Conservation (phyloP, 768 basidiomycete genomes). For the Boletus huronensis region DNA sequence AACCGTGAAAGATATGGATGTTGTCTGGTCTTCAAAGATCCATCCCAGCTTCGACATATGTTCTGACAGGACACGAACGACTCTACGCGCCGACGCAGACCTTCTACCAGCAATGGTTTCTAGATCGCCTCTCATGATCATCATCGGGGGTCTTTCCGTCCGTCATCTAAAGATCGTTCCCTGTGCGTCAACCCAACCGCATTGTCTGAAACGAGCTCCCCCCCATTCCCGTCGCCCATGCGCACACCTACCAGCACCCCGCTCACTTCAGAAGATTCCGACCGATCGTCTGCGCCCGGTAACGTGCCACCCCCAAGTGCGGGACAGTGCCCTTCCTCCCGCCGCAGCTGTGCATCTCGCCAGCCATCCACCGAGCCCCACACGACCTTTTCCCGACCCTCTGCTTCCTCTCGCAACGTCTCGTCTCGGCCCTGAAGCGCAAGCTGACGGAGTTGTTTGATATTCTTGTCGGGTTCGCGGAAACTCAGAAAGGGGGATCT, state of each 20-base stretch:
- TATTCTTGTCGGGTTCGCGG: constrained; percentile 28
- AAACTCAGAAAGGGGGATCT: constrained; percentile 30
- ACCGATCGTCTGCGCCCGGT: neutral
- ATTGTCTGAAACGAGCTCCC: neutral
- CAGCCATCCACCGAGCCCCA: constrained; percentile 23
- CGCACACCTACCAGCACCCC: neutral
- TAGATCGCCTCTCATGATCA: neutral
- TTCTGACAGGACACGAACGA: too few species aligned
- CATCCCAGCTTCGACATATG: too few species aligned
- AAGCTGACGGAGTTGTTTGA: constrained; percentile 43
- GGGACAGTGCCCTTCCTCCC: neutral
- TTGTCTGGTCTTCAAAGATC: too few species aligned
- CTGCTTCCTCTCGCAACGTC: constrained; percentile 37
- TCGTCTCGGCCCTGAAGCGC: constrained; percentile 45
- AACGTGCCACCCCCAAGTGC: constrained; percentile 1
- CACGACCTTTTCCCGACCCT: constrained; percentile 47
- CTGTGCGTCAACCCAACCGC: neutral
- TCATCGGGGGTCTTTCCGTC: neutral
- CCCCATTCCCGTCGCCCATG: neutral
- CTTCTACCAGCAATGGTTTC: too few species aligned
- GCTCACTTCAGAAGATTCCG: neutral
- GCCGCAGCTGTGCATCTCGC: neutral
- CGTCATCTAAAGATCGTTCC: neutral
- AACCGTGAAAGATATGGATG: too few species aligned
- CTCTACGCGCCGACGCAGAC: too few species aligned